Percentiles rank a stretch among this genome's conserved stretches.
These are phyloP conservation scores for Ceratocystis colombiana DNA, from an alignment of 2,329 filamentous ascomycete genomes.

Conservation along the genomic window DNA sequence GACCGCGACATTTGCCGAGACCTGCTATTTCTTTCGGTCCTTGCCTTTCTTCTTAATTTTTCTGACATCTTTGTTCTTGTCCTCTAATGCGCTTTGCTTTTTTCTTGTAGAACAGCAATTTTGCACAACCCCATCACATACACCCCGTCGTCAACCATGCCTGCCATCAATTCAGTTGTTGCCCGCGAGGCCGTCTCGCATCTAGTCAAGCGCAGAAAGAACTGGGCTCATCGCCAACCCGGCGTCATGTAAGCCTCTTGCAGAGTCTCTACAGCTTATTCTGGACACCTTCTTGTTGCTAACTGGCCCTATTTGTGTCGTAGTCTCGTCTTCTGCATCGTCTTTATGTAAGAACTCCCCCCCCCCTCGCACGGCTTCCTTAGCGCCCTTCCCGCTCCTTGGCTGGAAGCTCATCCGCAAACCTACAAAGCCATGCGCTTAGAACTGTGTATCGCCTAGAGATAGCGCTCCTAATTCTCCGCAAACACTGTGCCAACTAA, in stretches of 20 bases:
- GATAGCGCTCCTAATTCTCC: background rate
- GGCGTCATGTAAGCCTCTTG: slow-evolving; percentile 32
- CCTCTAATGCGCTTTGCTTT: background rate
- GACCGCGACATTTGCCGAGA: slow-evolving; percentile 8
- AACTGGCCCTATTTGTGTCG: slow-evolving; percentile 5
- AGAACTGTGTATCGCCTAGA: too few relatives aligned
- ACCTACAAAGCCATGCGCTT: background rate
- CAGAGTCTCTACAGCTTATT: background rate
- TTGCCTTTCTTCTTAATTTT: background rate
- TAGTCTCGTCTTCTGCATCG: slow-evolving; percentile 37
- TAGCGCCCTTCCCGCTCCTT: slow-evolving; percentile 10
- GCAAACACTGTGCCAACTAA: slow-evolving; percentile 26
- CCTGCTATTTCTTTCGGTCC: slow-evolving; percentile 8
- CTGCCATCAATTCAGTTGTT: slow-evolving; percentile 35
- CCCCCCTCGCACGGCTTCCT: background rate
- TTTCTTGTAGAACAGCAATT: background rate
- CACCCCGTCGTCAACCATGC: slow-evolving; percentile 32
- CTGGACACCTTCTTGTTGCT: background rate
- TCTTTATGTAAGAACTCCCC: slow-evolving; percentile 30
- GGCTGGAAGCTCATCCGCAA: background rate
- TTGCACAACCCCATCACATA: slow-evolving; percentile 27
- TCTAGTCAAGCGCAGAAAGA: slow-evolving; percentile 35
- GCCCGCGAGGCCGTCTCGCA: slow-evolving; percentile 34
- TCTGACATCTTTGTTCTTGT: slow-evolving; percentile 1
- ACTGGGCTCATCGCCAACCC: slow-evolving; percentile 35